phyloP scores from a whole-genome alignment of 2,329 filamentous ascomycete species.

The Colletotrichum sansevieriae region DNA sequence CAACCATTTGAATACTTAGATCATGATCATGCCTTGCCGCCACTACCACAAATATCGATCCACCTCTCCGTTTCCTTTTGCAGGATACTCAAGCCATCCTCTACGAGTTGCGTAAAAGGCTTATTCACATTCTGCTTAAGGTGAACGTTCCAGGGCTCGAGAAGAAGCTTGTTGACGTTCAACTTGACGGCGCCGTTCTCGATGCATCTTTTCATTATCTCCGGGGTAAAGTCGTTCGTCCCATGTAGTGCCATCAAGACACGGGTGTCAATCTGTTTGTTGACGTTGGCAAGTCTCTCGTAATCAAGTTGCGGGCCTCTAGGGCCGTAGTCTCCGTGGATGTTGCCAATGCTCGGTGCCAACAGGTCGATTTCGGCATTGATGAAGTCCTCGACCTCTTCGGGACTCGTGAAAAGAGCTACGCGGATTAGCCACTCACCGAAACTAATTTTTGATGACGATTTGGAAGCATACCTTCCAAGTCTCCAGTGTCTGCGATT shows the following conservation, averaged over 20 bases:
- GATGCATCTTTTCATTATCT: slow-evolving; percentile 41
- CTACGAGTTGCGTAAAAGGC: slow-evolving; percentile 45
- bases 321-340: slow-evolving; percentile 80
- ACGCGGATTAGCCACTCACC: background rate
- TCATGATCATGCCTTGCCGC: slow-evolving; percentile 42
- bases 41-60: slow-evolving; percentile 46
- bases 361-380: slow-evolving; percentile 80
- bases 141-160: slow-evolving; percentile 28
- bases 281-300: slow-evolving; percentile 59
- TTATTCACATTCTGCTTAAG: slow-evolving; percentile 42
- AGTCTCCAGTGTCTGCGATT: slow-evolving; percentile 69
- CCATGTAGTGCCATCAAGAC: slow-evolving; percentile 44
- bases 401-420: slow-evolving; percentile 70
- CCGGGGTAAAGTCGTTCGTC: slow-evolving; percentile 43
- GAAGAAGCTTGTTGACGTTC: slow-evolving; percentile 42
- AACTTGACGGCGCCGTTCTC: slow-evolving; percentile 41
- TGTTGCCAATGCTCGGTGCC: slow-evolving; percentile 81
- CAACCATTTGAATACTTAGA: no score
- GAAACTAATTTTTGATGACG: no score
- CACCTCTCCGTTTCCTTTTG: slow-evolving; percentile 44
- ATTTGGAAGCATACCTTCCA: slow-evolving; percentile 51
- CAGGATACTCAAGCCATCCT: slow-evolving; percentile 44
- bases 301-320: slow-evolving; percentile 74
- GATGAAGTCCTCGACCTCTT: slow-evolving; percentile 78
- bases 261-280: slow-evolving; percentile 41